phyloP scores from a whole-genome alignment of 2,329 filamentous ascomycete species.

The Neoascochyta sp. region DNA sequence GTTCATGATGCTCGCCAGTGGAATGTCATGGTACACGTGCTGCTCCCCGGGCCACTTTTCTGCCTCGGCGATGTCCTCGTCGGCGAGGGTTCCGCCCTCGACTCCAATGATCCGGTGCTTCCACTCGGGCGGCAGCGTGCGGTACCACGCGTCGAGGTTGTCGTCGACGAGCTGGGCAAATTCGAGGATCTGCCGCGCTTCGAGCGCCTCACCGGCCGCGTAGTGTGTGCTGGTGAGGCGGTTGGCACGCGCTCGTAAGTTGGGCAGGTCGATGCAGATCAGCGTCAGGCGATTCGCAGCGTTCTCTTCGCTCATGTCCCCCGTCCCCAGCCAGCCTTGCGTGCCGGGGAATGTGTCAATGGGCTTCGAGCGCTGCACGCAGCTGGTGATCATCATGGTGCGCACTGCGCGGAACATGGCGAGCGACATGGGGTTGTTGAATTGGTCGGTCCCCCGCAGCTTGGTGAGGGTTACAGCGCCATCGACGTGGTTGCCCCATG shows the following conservation, averaged over 20 bases:
- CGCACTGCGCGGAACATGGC: conserved; percentile 41
- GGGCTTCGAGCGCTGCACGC: conserved; percentile 39
- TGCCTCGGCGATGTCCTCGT: conserved; percentile 28
- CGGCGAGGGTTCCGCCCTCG: conserved; percentile 19
- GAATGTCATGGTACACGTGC: conserved; percentile 40
- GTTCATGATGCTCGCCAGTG: conserved; percentile 40
- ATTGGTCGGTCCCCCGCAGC: conserved; percentile 38
- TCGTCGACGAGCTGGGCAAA: conserved; percentile 37
- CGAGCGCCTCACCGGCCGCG: conserved; percentile 14
- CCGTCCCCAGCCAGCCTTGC: conserved; percentile 34
- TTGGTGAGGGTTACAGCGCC: conserved; percentile 41
- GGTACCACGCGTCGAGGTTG: conserved; percentile 38
- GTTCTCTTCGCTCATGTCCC: conserved; percentile 34
- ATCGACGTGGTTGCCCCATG: conserved; percentile 42
- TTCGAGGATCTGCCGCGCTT: conserved; percentile 33
- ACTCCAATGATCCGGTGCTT: conserved; percentile 32
- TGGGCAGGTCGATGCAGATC: conserved; percentile 40
- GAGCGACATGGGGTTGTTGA: conserved; percentile 36
- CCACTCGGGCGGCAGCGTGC: conserved; percentile 36
- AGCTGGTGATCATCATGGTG: conserved; percentile 42
- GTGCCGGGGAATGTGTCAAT: conserved; percentile 38
- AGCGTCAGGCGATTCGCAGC: conserved; percentile 40
- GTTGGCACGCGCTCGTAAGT: conserved; percentile 35
- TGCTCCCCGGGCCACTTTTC: conserved; percentile 39
- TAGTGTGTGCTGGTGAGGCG: conserved; percentile 25